Evolutionary conservation across 2,329 filamentous ascomycete genomes (phyloP).

Genomic region (Fusarium pilosicola): DNA sequence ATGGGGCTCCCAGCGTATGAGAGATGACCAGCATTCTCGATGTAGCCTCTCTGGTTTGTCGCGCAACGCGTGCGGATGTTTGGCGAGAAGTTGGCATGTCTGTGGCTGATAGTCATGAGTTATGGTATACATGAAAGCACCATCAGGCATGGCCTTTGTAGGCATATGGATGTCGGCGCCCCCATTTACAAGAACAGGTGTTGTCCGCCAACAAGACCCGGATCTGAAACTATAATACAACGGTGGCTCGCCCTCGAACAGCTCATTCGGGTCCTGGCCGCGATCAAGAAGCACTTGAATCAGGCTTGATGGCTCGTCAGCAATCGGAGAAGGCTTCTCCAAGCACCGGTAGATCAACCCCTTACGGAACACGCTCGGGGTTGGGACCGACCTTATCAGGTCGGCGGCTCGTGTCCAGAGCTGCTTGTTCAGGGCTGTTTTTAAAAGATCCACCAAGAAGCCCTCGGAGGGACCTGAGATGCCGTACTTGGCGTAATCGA

Average conservation of each 20-base stretch:
- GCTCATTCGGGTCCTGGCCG: conserved; percentile 41
- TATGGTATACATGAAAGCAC: conserved; percentile 43
- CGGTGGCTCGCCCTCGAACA: conserved; percentile 40
- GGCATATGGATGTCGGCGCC: conserved; percentile 41
- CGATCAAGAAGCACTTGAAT: conserved; percentile 40
- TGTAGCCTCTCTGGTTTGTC: conserved; percentile 36
- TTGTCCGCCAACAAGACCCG: conserved; percentile 43
- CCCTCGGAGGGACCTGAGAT: conserved; percentile 38
- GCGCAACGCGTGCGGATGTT: conserved; percentile 36
- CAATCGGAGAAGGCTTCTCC: conserved; percentile 30
- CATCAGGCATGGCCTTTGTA: conserved; percentile 41
- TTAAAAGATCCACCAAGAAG: conserved; percentile 35
- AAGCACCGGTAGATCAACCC: conserved; percentile 40
- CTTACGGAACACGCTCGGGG: conserved; percentile 33
- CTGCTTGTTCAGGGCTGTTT: conserved; percentile 33
- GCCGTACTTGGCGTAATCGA: conserved; percentile 39
- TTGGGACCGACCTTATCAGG: conserved; percentile 38
- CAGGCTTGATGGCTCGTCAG: conserved; percentile 41
- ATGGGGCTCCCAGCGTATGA: conserved; percentile 32
- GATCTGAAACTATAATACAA: conserved; percentile 44
- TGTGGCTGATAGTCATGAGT: conserved; percentile 42
- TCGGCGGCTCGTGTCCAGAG: conserved; percentile 43
- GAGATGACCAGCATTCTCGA: conserved; percentile 38
- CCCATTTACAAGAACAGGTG: conserved; percentile 41
- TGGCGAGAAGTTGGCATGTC: conserved; percentile 40